Evolutionary conservation across 345 rosid genomes (phyloP), one percentile per base, ranked within the genome.

Genomic region (Aethionema arabicum): DNA sequence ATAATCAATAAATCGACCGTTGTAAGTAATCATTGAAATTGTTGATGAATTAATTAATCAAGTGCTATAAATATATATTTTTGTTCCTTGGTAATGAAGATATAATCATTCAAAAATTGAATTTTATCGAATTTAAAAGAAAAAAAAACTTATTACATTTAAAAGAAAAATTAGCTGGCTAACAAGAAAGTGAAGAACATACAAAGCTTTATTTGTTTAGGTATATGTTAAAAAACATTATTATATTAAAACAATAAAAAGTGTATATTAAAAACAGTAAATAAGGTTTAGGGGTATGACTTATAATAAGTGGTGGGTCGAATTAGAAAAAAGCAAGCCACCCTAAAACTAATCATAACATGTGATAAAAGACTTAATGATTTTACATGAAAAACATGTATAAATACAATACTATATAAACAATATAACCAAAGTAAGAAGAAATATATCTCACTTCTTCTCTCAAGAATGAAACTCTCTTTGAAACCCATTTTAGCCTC

Each of bases 351-450:
- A 57, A 69, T 69, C 68, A 62, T 62, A 38, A 40, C 74, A 69
- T 69, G 74, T 62, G 67, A 67, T 53, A 54, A 46, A 68, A 69
- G 72, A 31, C 40, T 68, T 68, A 68, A 59, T 43, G 66, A 52
- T 59, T 52, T 47, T 44, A 45, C 37, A 59, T 47, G 6, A 36
- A 36, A 68, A 31, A 21, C 27, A 21, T 21, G 27, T 21, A 21
- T 21, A 21, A 21, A 21, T 21, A 21, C 2, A 21, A 12, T 36
- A 37, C 16, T 30, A 14, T 35, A 4, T 35, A 35, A 5, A 35
- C 8, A 35, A 35, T 35, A 53, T 10, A 55, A 32, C 11, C 38
- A 4, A 50, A 68, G 31, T 21, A 27, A 66, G 29, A 54, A 30
- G 44, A 7, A 66, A 46, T 27, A 56, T 30, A 58, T 16, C 5